These are phyloP conservation scores for Pistacia vera DNA, from an alignment of 345 rosid species.

Conservation along the genomic window DNA sequence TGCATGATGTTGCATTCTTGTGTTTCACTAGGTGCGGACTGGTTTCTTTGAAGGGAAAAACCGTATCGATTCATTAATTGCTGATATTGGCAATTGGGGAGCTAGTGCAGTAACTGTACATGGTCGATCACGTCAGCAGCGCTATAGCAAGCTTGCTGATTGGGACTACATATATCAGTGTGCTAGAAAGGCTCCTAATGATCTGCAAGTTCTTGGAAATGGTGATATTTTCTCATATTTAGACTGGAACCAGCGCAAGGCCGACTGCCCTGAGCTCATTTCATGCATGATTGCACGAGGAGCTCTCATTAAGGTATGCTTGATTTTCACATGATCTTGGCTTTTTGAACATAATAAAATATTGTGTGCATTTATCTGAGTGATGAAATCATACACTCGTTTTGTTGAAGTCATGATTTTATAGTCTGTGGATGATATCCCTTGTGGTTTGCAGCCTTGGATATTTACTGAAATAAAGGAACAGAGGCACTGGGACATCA, in stretches of 20 bases:
- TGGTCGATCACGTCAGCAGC: constrained; percentile 95
- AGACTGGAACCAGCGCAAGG: constrained; percentile 81
- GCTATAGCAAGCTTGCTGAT: constrained; percentile 86
- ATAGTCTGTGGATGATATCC: neutral
- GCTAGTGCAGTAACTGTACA: constrained; percentile 85
- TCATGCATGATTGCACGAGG: constrained; percentile 96
- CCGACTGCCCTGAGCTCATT: constrained; percentile 78
- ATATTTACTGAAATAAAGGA: constrained; percentile 96
- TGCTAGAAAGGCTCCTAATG: constrained; percentile 57
- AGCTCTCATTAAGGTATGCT: constrained; percentile 73
- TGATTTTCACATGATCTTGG: neutral
- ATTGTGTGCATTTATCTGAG: neutral
- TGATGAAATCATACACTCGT: neutral
- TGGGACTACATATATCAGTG: constrained; percentile 89
- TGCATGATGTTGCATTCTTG: neutral
- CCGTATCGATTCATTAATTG: constrained; percentile 74
- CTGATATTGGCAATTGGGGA: constrained; percentile 81
- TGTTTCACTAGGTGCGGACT: constrained; percentile 71
- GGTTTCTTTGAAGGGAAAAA: constrained; percentile 83
- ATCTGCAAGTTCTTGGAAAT: constrained; percentile 78
- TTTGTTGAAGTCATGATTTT: constrained; percentile 11
- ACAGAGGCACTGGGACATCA: constrained; percentile 95
- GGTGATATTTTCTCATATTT: constrained; percentile 82
- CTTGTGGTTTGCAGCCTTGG: constrained; percentile 76
- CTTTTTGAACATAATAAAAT: neutral